Evolutionary conservation across 2,329 filamentous ascomycete species (phyloP).

Genomic region (Aureobasidium pullulans): DNA sequence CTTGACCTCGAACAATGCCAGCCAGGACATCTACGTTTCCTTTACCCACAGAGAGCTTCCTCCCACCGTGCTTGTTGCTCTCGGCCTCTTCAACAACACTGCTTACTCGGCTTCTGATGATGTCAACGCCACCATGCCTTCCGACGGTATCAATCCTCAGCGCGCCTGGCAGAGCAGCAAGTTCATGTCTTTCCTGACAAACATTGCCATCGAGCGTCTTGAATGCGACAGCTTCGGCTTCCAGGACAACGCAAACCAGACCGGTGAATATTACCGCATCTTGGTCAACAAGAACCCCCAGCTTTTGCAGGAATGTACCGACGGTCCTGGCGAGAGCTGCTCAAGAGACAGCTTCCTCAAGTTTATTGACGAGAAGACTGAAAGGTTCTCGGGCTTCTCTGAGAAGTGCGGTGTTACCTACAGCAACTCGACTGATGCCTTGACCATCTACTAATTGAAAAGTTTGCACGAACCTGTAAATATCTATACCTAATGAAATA

Average conservation of each 20-base stretch:
- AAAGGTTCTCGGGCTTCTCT: slow-evolving; percentile 37
- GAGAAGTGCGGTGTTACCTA: slow-evolving; percentile 37
- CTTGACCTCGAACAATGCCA: slow-evolving; percentile 28
- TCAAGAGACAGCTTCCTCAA: slow-evolving; percentile 35
- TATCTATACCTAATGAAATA: slow-evolving; percentile 3
- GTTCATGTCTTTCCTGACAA: slow-evolving; percentile 58
- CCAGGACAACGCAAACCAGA: slow-evolving; percentile 31
- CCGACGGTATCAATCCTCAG: slow-evolving; percentile 53
- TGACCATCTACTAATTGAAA: slow-evolving; percentile 25
- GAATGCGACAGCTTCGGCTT: slow-evolving; percentile 54
- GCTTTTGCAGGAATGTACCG: slow-evolving; percentile 39
- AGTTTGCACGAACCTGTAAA: background rate
- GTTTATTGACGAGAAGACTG: slow-evolving; percentile 36
- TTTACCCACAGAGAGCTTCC: slow-evolving; percentile 65
- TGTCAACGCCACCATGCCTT: slow-evolving; percentile 58
- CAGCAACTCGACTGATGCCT: slow-evolving; percentile 35
- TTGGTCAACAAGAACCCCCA: slow-evolving; percentile 46
- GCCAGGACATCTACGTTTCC: slow-evolving; percentile 56
- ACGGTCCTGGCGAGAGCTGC: slow-evolving; percentile 47
- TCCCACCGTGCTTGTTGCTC: slow-evolving; percentile 57
- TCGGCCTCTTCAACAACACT: slow-evolving; percentile 65
- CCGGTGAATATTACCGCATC: slow-evolving; percentile 45
- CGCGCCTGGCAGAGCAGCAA: slow-evolving; percentile 57
- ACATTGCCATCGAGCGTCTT: slow-evolving; percentile 59
- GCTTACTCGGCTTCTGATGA: slow-evolving; percentile 45